These are phyloP conservation scores for Metschnikowia gelsemii DNA, from an alignment of 805 yeast species.

Conservation along the genomic window DNA sequence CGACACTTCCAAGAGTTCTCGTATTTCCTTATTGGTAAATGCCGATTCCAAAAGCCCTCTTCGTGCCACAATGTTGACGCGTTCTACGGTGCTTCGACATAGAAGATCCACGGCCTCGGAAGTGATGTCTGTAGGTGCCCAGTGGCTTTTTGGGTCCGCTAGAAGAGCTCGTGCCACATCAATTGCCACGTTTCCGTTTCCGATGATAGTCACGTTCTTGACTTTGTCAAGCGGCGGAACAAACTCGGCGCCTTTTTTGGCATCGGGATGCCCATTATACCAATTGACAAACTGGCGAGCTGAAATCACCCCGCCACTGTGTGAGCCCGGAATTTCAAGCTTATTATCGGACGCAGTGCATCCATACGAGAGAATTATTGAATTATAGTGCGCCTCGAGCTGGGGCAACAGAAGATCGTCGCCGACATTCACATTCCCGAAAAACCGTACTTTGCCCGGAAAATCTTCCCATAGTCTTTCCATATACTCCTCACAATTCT, in stretches of 20 bases:
- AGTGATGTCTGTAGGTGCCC: constrained; percentile 74
- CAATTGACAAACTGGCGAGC: constrained; percentile 91
- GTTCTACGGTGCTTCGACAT: constrained; percentile 51
- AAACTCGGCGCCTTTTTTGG: constrained; percentile 25
- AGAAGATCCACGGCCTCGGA: constrained; percentile 57
- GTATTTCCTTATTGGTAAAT: constrained; percentile 86
- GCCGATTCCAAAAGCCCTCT: constrained; percentile 84
- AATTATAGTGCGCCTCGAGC: constrained; percentile 60
- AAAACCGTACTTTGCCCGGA: constrained; percentile 42
- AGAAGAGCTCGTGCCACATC: constrained; percentile 83
- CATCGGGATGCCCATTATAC: constrained; percentile 89
- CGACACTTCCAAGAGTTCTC: constrained; percentile 72
- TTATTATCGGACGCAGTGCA: constrained; percentile 58
- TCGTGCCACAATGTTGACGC: constrained; percentile 76
- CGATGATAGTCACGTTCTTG: constrained; percentile 74
- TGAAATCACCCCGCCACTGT: constrained; percentile 64
- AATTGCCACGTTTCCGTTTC: constrained; percentile 95
- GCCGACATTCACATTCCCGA: constrained; percentile 75
- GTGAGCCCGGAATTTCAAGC: constrained; percentile 58
- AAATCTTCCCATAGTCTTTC: constrained; percentile 42
- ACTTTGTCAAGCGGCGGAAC: constrained; percentile 59
- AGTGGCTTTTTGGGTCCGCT: constrained; percentile 51
- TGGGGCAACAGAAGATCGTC: constrained; percentile 51
- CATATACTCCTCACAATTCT: constrained; percentile 75
- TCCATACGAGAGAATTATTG: constrained; percentile 82